These are phyloP conservation scores for Leccinum truebloodii DNA, from an alignment of 768 basidiomycete species.

Conservation along the genomic window DNA sequence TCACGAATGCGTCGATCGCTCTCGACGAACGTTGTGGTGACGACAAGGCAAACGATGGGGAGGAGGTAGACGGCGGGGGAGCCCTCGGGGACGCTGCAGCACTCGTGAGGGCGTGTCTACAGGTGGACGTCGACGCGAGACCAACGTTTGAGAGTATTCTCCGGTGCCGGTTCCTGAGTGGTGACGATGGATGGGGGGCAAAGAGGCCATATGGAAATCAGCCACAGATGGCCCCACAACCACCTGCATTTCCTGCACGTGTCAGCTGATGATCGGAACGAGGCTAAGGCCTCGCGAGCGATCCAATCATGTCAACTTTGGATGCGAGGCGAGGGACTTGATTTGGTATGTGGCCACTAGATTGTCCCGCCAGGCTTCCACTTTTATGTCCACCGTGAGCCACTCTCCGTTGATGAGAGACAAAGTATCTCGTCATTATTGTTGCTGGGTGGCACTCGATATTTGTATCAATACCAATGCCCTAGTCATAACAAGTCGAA, in stretches of 20 bases:
- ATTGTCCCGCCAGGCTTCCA: conserved; percentile 7
- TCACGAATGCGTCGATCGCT: conserved; percentile 72
- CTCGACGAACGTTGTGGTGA: conserved; percentile 81
- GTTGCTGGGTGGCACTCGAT: conserved; percentile 4
- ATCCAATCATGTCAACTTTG: conserved; percentile 1
- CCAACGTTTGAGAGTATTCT: conserved; percentile 86
- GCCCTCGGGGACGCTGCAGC: conserved; percentile 81
- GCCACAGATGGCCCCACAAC: conserved; percentile 26
- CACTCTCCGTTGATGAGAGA: conserved; percentile 10
- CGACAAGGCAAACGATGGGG: conserved; percentile 68
- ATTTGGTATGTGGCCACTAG: conserved; percentile 15
- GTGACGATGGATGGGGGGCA: conserved; percentile 71
- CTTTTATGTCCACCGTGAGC: conserved; percentile 15
- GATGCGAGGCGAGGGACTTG: neutral
- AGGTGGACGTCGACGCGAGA: conserved; percentile 70
- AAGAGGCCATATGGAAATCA: conserved; percentile 33
- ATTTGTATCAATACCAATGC: conserved; percentile 13
- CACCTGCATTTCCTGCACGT: conserved; percentile 34
- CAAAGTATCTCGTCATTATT: conserved; percentile 8
- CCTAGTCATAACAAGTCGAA: neutral
- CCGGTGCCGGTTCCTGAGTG: conserved; percentile 77
- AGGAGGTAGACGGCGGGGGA: conserved; percentile 82
- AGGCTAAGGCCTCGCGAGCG: conserved; percentile 7
- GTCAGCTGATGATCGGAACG: conserved; percentile 23
- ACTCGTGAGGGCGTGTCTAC: conserved; percentile 82